Conservation (phyloP, 2,329 filamentous ascomycete genomes). For the Trichoderma pleuroti region DNA sequence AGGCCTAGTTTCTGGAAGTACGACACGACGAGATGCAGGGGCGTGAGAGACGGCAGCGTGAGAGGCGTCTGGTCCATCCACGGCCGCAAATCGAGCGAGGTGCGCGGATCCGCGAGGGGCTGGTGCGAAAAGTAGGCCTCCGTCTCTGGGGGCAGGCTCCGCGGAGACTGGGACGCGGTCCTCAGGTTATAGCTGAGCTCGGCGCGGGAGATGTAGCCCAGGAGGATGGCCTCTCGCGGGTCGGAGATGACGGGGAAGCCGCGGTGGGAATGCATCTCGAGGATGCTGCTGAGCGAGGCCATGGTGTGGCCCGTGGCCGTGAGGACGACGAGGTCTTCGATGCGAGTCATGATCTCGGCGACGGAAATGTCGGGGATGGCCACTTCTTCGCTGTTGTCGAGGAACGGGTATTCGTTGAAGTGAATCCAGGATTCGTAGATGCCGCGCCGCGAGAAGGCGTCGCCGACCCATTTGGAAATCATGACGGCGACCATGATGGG, state of each 20-base stretch:
- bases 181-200: constrained; percentile 79
- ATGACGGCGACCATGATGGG: constrained; percentile 99
- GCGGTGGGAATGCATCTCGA: constrained; percentile 73
- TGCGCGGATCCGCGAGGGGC: constrained; percentile 70
- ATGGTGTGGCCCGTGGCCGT: constrained; percentile 87
- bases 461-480: constrained; percentile 97
- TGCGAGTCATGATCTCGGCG: constrained; percentile 85
- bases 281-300: constrained; percentile 64
- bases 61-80: constrained; percentile 99
- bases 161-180: constrained; percentile 51
- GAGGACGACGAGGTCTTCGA: constrained; percentile 86
- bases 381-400: constrained; percentile 86
- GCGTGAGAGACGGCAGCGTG: constrained; percentile 73
- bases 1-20: constrained; percentile 96
- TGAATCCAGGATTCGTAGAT: constrained; percentile 99
- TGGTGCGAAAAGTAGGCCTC: constrained; percentile 84
- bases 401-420: constrained; percentile 90
- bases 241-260: constrained; percentile 90
- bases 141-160: constrained; percentile 63
- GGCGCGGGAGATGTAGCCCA: constrained; percentile 91
- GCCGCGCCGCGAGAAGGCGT: constrained; percentile 85
- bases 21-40: constrained; percentile 77
- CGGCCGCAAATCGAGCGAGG: constrained; percentile 80
- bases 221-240: constrained; percentile 69
- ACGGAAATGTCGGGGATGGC: constrained; percentile 77